These are phyloP conservation scores for Ustilaginoidea virens DNA, from an alignment of 2,329 filamentous ascomycete species.

Conservation along the genomic window DNA sequence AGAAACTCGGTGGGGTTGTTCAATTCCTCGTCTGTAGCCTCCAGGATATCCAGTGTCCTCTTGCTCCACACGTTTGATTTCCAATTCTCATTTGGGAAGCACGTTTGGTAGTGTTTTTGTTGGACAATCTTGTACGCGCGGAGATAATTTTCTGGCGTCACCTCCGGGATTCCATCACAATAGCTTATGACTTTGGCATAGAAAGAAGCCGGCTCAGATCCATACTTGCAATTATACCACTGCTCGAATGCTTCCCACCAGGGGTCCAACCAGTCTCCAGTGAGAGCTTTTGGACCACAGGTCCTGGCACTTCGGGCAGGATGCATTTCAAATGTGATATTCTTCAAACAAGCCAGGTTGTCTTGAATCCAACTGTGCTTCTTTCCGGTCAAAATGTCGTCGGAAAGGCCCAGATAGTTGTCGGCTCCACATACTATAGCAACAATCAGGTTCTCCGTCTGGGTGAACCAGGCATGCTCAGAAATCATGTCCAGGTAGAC, in stretches of 20 bases:
- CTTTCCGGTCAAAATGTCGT: neutral
- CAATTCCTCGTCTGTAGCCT: constrained; percentile 1
- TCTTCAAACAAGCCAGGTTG: neutral
- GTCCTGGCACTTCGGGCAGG: no score
- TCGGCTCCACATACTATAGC: neutral
- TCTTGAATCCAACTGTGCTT: neutral
- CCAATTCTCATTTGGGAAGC: constrained; percentile 1
- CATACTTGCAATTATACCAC: constrained; percentile 2
- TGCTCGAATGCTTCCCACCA: neutral
- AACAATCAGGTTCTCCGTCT: neutral
- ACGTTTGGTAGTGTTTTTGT: neutral
- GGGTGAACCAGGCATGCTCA: neutral
- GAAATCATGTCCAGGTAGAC: neutral
- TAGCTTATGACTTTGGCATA: neutral
- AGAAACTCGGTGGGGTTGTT: constrained; percentile 1
- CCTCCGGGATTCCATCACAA: neutral
- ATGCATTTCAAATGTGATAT: constrained; percentile 1
- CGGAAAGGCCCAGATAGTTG: neutral
- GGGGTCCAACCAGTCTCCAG: no score
- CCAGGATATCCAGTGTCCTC: constrained; percentile 1
- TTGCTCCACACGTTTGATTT: neutral
- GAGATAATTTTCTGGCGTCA: constrained; percentile 1
- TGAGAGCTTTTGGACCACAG: no score
- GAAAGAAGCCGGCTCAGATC: neutral
- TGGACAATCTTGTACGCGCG: constrained; percentile 1